Conservation (phyloP, 768 basidiomycete genomes). For the Termitomyces sp. region DNA sequence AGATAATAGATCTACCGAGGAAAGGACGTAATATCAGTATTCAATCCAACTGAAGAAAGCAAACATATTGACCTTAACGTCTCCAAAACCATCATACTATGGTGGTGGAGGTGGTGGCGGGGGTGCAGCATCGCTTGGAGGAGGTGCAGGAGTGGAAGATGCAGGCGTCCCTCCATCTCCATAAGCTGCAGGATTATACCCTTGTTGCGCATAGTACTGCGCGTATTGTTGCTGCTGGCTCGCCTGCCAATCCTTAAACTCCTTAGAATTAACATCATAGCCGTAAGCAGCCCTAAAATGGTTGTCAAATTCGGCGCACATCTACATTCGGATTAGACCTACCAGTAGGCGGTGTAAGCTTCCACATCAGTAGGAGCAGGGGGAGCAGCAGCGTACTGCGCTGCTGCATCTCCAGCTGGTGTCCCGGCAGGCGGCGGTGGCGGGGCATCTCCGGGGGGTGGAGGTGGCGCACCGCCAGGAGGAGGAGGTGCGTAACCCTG, state of each 20-base stretch:
- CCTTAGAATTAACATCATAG: conserved; percentile 76
- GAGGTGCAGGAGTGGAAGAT: conserved; percentile 23
- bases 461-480: conserved; percentile 47
- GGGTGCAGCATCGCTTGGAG: conserved; percentile 15
- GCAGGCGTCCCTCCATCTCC: conserved; percentile 12
- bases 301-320: neutral
- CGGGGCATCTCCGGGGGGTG: conserved; percentile 43
- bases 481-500: conserved; percentile 46
- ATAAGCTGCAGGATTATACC: conserved; percentile 29
- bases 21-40: neutral
- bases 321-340: conserved; percentile 17
- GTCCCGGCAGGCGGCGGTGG: conserved; percentile 38
- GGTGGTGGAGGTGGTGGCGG: conserved; percentile 1
- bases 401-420: conserved; percentile 40
- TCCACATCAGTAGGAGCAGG: conserved; percentile 40
- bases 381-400: conserved; percentile 30
- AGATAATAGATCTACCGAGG: conserved; percentile 3
- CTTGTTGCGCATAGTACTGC: conserved; percentile 64
- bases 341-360: conserved; percentile 60
- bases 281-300: conserved; percentile 65
- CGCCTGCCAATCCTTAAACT: conserved; percentile 80
- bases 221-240: conserved; percentile 69
- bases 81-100: neutral
- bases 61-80: neutral
- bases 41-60: neutral